These are phyloP conservation scores for Arachnomyces sp. DNA, from an alignment of 2,329 filamentous ascomycete genomes.

Conservation along the genomic window DNA sequence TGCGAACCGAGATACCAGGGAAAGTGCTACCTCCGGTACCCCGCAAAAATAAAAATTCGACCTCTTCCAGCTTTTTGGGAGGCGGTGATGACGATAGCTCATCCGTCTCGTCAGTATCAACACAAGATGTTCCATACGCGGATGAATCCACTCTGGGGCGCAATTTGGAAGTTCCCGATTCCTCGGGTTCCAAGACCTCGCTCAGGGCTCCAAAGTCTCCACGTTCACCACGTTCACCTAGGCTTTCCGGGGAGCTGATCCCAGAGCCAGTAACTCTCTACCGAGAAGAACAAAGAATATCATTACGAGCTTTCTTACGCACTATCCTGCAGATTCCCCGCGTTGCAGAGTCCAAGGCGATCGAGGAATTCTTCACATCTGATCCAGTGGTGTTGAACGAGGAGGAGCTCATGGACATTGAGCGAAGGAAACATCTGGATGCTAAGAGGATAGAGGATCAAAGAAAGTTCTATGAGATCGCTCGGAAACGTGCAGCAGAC, in stretches of 20 bases:
- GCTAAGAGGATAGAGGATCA: conserved; percentile 87
- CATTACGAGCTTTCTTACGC: conserved; percentile 81
- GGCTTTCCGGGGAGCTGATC: conserved; percentile 35
- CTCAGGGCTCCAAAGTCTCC: conserved; percentile 16
- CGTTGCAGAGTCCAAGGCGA: conserved; percentile 71
- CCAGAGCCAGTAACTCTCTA: conserved; percentile 55
- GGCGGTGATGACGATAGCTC: conserved; percentile 62
- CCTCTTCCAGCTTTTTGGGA: conserved; percentile 52
- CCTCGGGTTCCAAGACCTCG: conserved; percentile 23
- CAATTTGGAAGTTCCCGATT: conserved; percentile 19
- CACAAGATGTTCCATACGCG: conserved; percentile 45
- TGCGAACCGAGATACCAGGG: conserved; percentile 80
- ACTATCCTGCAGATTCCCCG: conserved; percentile 76
- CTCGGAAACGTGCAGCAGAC: conserved; percentile 78
- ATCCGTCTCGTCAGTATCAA: conserved; percentile 73
- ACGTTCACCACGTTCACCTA: conserved; percentile 25
- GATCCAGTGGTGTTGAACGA: conserved; percentile 67
- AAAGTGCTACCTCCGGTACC: conserved; percentile 81
- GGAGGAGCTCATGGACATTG: conserved; percentile 75
- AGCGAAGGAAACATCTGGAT: conserved; percentile 71
- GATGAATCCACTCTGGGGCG: conserved; percentile 29
- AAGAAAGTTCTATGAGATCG: conserved; percentile 90
- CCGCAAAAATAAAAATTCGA: conserved; percentile 81
- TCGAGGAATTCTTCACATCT: conserved; percentile 71
- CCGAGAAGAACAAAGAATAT: conserved; percentile 84